phyloP scores from a whole-genome alignment of 352 stramenopile species.

The Pythium guiyangense region DNA sequence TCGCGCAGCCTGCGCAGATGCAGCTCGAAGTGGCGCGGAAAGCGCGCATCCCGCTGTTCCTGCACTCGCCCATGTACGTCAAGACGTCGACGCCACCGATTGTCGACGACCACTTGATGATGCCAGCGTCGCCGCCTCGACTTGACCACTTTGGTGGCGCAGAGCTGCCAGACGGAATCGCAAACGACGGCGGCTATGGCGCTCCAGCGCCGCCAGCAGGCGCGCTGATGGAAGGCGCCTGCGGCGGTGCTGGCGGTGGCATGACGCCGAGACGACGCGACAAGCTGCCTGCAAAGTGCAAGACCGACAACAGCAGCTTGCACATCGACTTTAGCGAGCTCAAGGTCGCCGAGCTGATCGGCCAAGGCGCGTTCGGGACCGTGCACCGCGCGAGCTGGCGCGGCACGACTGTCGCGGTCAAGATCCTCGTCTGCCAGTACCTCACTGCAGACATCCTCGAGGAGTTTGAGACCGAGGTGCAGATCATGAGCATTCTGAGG shows the following conservation, averaged over 20 bases:
- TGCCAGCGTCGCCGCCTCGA: conserved; percentile 1
- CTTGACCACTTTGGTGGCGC: conserved; percentile 18
- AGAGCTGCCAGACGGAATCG: conserved; percentile 13
- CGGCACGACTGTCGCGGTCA: conserved; percentile 75
- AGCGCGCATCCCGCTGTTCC: conserved; percentile 75
- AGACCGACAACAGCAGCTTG: conserved; percentile 64
- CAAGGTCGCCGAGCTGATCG: conserved; percentile 79
- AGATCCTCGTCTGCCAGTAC: conserved; percentile 83
- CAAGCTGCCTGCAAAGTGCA: conserved; percentile 43
- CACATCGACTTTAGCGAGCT: conserved; percentile 81
- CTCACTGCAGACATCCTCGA: conserved; percentile 80
- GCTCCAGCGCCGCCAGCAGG: not conserved
- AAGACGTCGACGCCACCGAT: conserved; percentile 57
- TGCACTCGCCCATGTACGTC: conserved; percentile 87
- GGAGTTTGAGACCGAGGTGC: conserved; percentile 85
- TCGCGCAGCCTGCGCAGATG: conserved; percentile 80
- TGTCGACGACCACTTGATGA: conserved; percentile 32
- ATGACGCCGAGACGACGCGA: conserved; percentile 32
- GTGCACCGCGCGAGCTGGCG: conserved; percentile 74
- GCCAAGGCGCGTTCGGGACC: conserved; percentile 79
- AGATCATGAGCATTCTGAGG: conserved; percentile 89
- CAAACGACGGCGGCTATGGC: conserved; percentile 3
- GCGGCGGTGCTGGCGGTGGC: conserved; percentile 2
- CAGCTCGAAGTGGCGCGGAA: conserved; percentile 82
- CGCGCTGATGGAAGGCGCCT: not conserved